These are phyloP conservation scores for Lyophyllum atratum DNA, from an alignment of 768 basidiomycete species.

Conservation along the genomic window DNA sequence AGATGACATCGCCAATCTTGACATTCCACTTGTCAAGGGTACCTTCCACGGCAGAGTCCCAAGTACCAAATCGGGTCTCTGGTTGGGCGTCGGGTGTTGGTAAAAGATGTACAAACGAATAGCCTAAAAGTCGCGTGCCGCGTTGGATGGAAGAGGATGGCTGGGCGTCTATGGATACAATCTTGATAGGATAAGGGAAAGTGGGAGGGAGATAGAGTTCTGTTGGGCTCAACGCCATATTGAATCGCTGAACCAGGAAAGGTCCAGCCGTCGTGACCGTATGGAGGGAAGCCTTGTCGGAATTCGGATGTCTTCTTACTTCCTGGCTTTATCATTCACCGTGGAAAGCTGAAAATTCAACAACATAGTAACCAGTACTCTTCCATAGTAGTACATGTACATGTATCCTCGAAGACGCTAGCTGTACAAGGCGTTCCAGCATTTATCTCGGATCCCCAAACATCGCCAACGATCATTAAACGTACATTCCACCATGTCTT, in stretches of 20 bases:
- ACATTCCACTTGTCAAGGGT: constrained; percentile 72
- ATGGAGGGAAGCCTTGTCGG: constrained; percentile 23
- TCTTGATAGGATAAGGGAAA: constrained; percentile 87
- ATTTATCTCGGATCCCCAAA: too few relatives aligned
- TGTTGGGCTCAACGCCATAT: constrained; percentile 64
- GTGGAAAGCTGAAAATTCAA: neutral
- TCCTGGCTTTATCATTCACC: neutral
- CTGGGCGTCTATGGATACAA: constrained; percentile 66
- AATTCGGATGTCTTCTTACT: constrained; percentile 21
- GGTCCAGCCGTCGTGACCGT: constrained; percentile 24
- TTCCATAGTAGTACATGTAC: neutral
- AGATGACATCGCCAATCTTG: constrained; percentile 64
- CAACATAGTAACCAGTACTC: neutral
- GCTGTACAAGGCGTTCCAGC: too few relatives aligned
- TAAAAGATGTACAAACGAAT: constrained; percentile 71
- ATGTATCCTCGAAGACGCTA: neutral
- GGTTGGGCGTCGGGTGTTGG: constrained; percentile 44
- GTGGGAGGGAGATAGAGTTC: constrained; percentile 71
- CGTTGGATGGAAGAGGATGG: constrained; percentile 53
- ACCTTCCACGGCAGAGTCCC: constrained; percentile 89
- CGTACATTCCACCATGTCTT: too few relatives aligned
- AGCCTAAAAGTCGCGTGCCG: constrained; percentile 80
- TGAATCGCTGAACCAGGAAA: constrained; percentile 21
- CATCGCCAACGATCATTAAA: too few relatives aligned
- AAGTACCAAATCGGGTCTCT: constrained; percentile 82